A percentile compares a stretch with the other conserved stretches of the same genome.
These are phyloP conservation scores for Endocalyx cinctus DNA, from an alignment of 2,329 filamentous ascomycete genomes.

Conservation along the genomic window DNA sequence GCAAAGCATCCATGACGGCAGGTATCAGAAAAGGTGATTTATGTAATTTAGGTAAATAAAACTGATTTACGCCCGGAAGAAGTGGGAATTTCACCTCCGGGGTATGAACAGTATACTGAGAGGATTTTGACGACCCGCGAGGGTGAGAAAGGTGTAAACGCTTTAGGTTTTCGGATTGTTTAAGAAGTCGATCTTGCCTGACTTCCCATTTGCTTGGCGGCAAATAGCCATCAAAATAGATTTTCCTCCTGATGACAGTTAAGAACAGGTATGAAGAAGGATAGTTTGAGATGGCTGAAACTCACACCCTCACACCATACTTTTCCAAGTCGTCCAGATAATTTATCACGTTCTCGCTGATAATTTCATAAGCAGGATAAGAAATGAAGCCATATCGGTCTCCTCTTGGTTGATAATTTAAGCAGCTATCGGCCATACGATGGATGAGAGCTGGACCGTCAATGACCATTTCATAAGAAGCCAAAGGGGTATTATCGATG, in stretches of 20 bases:
- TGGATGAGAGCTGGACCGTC: slow-evolving; percentile 80
- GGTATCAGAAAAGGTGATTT: slow-evolving; percentile 69
- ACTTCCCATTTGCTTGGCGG: slow-evolving; percentile 61
- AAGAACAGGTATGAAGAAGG: slow-evolving; percentile 1
- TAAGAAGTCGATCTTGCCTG: slow-evolving; percentile 57
- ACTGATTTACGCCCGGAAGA: neutral
- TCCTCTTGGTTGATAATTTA: slow-evolving; percentile 31
- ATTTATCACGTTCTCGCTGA: slow-evolving; percentile 53
- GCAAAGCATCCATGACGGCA: slow-evolving; percentile 67
- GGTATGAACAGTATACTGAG: slow-evolving; percentile 8
- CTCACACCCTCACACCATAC: slow-evolving; percentile 60
- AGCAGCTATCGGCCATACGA: slow-evolving; percentile 59
- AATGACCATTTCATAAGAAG: slow-evolving; percentile 46
- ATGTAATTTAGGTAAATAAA: slow-evolving; percentile 23
- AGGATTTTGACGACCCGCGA: slow-evolving; percentile 19
- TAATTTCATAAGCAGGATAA: slow-evolving; percentile 57
- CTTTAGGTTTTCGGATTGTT: slow-evolving; percentile 52
- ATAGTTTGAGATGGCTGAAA: slow-evolving; percentile 16
- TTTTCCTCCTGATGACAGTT: slow-evolving; percentile 50
- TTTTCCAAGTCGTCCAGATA: slow-evolving; percentile 59
- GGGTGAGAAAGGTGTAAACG: slow-evolving; percentile 36
- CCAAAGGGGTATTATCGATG: slow-evolving; percentile 34
- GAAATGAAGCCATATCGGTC: slow-evolving; percentile 44
- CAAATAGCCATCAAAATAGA: slow-evolving; percentile 84
- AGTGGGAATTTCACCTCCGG: slow-evolving; percentile 11